Evolutionary conservation across 768 basidiomycete genomes (phyloP), one percentile per base, ranked within the genome.

Genomic region (Boletellus ananiceps): DNA sequence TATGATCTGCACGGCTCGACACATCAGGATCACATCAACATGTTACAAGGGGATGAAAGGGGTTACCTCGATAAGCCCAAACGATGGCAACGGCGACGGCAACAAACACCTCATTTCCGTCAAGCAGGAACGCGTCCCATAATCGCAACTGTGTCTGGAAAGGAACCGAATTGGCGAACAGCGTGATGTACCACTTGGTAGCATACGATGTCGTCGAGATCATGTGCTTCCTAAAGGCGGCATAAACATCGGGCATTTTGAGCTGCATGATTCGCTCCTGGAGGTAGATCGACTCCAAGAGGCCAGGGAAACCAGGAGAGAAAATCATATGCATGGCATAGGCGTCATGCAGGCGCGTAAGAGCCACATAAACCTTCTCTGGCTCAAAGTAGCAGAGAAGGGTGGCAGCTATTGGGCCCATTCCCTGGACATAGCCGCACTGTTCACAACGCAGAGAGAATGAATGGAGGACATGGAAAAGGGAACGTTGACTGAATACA

Each of bases 131-230:
- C 11, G 81, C 91, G 64, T 99, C 96, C 95, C 95, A 99, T 27
- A 99, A 64, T 53, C 96, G 78, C 23, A 98, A 71, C 71, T 97
- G 93, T 40, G 87, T 92, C 68, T 94, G 90, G 67, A 95, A 98
- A 19, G 95, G 93, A 37, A 99, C 86, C 0, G 90, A 89, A 63
- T 95, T 96, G 43, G 93, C 83, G 62, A 97, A 99, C 13, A 98
- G 74, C 2, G 96, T 98, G 68, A 99, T 98, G 65, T 97, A 99
- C 96, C 96, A 98, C 69, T 98, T 98, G 2, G 95, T 97, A 23
- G 93, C 93, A 70, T 95, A 99, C 16, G 91, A 83, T 25, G 93
- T 94, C 12, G 92, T 93, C 8, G 88, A 88, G 50, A 99, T 87
- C 79, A 81, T 86, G 59, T 97, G 86, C 59, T 81, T 85, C 71